These are phyloP conservation scores for Pseudopyrenochaeta lycopersici DNA, from an alignment of 2,329 filamentous ascomycete species.

Conservation along the genomic window DNA sequence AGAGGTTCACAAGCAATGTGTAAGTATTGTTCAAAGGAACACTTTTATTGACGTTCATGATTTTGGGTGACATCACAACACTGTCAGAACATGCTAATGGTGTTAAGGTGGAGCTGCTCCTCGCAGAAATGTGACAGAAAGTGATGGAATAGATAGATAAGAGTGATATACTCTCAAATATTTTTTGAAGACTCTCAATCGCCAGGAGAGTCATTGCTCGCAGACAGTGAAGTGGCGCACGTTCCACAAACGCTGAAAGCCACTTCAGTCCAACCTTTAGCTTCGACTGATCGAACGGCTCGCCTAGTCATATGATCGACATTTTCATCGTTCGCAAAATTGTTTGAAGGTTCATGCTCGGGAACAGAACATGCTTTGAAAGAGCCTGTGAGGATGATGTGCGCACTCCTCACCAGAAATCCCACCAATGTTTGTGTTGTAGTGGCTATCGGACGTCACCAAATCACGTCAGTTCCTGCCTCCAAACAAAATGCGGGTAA, in stretches of 20 bases:
- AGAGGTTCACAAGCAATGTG: background rate
- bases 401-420: background rate
- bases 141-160: background rate
- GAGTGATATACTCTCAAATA: background rate
- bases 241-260: background rate
- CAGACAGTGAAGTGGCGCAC: background rate
- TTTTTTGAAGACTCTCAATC: background rate
- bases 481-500: background rate
- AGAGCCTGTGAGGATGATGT: background rate
- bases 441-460: background rate
- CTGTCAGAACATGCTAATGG: constrained; percentile 15
- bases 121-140: constrained; percentile 2
- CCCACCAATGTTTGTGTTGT: background rate
- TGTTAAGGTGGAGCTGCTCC: constrained; percentile 22
- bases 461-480: background rate
- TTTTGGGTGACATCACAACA: constrained; percentile 38
- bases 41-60: constrained; percentile 22
- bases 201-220: no score
- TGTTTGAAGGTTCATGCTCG: background rate
- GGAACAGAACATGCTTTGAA: background rate
- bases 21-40: constrained; percentile 1
- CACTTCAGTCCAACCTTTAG: background rate
- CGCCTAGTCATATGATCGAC: constrained; percentile 7
- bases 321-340: background rate
- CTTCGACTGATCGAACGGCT: background rate